Base-by-base conservation (phyloP, 73 alveolate genomes). In the Effrenium voratum region DNA sequence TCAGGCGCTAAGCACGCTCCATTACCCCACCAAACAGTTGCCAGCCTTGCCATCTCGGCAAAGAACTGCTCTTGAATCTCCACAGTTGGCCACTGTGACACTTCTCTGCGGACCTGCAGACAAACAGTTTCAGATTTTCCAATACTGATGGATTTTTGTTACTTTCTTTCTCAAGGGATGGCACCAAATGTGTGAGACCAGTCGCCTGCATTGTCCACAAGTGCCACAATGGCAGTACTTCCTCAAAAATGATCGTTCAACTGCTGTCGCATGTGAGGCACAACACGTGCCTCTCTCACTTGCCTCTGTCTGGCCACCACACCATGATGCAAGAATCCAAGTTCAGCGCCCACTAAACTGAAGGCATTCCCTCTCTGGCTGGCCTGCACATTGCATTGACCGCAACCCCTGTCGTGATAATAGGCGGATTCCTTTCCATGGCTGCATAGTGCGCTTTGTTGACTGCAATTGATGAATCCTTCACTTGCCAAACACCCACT, bases 41-140 rank as follows among this genome's bases (percentile, higher is more conserved):
- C n/a, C n/a, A 13, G 86, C 96, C 70, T 68, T 90, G 98, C 98
- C 98, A 28, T 47, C 63, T 2, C 98, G 90, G 81, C 98, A 91
- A 59, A 91, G 98, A 32, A 91, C 98, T 30, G 98, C 98, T 49
- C 98, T 77, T 32, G 98, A 91, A 77, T 91, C 98, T 49, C 98
- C 98, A 46, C 98, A 91, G 80, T 91, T 91, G 70, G 98, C 98
- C 47, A 91, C 98, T 12, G 90, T 72, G 47, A 91, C 98, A 40
- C 45, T 91, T 38, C 96, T 86, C 34, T 32, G 30, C 52, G 57
- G 55, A 44, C 96, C 96, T 90, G 52, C 30, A n/a, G n/a, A n/a
- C n/a, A n/a, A n/a, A 12, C 63, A 19, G 26, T 52, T 19, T 19
- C 63, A 19, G 63, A 52, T 52, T 52, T 52, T 8, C 8, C 8